phyloP scores from a whole-genome alignment of 768 basidiomycete genomes.

The Termitomyces sp. region DNA sequence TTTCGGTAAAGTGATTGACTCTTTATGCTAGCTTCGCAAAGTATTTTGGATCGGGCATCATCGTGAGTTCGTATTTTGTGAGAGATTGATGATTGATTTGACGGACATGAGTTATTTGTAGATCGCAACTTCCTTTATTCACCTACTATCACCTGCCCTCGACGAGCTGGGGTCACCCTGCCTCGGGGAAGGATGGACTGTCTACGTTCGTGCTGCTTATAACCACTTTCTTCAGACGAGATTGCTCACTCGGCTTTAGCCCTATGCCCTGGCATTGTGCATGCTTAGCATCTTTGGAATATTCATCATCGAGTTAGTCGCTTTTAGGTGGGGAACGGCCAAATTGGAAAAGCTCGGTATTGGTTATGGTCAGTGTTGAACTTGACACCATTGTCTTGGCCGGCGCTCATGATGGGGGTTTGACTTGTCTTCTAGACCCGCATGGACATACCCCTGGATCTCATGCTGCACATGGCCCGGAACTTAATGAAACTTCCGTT shows the following conservation, averaged over 20 bases:
- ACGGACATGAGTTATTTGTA: constrained; percentile 19
- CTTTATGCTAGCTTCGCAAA: constrained; percentile 61
- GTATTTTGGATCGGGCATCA: constrained; percentile 88
- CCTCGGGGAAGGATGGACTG: constrained; percentile 60
- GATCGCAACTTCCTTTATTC: constrained; percentile 90
- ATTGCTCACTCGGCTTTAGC: constrained; percentile 34
- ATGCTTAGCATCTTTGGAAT: constrained; percentile 78
- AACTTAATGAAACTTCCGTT: constrained; percentile 20
- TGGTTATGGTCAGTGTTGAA: constrained; percentile 42
- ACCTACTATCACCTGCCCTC: constrained; percentile 72
- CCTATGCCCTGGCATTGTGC: constrained; percentile 77
- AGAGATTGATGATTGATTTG: background rate
- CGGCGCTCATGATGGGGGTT: background rate
- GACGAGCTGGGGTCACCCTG: constrained; percentile 68
- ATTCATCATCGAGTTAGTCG: constrained; percentile 80
- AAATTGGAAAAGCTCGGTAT: constrained; percentile 65
- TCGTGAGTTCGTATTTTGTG: constrained; percentile 40
- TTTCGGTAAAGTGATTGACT: background rate
- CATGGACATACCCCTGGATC: constrained; percentile 61
- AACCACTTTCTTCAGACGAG: background rate
- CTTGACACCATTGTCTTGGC: background rate
- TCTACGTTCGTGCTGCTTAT: constrained; percentile 52
- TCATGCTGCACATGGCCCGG: constrained; percentile 70
- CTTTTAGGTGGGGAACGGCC: constrained; percentile 81
- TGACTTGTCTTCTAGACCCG: constrained; percentile 35